These are phyloP conservation scores for Thelephora aurantiotincta DNA, from an alignment of 768 basidiomycete species.

Conservation along the genomic window DNA sequence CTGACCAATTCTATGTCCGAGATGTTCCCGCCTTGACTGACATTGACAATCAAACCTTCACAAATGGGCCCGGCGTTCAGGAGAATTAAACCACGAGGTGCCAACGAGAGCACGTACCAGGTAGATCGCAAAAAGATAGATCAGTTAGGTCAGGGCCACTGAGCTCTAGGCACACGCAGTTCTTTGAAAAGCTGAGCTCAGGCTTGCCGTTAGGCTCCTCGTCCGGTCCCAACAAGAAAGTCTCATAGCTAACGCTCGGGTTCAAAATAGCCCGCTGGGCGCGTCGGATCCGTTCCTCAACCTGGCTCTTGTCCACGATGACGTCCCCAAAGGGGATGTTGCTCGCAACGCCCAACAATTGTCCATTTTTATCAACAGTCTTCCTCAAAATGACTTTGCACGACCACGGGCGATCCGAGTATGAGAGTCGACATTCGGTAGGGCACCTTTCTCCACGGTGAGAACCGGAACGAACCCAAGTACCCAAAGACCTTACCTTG, in stretches of 20 bases:
- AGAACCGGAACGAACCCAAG: not conserved
- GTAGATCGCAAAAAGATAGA: constrained; percentile 20
- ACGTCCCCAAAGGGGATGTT: constrained; percentile 26
- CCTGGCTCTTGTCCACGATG: constrained; percentile 24
- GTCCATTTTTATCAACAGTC: constrained; percentile 22
- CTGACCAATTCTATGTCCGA: constrained; percentile 47
- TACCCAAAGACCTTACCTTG: constrained; percentile 8
- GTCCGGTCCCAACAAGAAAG: constrained; percentile 1
- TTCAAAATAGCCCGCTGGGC: constrained; percentile 47
- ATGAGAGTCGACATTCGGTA: constrained; percentile 20
- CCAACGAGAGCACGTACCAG: constrained; percentile 12
- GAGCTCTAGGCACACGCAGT: constrained; percentile 17
- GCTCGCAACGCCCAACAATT: constrained; percentile 10
- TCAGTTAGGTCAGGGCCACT: constrained; percentile 17
- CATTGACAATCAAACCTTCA: constrained; percentile 43
- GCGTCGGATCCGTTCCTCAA: constrained; percentile 41
- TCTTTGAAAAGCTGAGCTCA: constrained; percentile 15
- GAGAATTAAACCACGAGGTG: not conserved
- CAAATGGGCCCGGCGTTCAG: not conserved
- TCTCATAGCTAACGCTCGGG: constrained; percentile 17
- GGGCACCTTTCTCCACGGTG: constrained; percentile 11
- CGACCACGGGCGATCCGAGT: constrained; percentile 13
- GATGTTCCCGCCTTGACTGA: constrained; percentile 25
- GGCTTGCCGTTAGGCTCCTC: constrained; percentile 3
- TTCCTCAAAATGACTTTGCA: constrained; percentile 28